Evolutionary conservation across 768 basidiomycete species (phyloP), one percentile per base, ranked within the genome.

Genomic region (Boletus sp.): DNA sequence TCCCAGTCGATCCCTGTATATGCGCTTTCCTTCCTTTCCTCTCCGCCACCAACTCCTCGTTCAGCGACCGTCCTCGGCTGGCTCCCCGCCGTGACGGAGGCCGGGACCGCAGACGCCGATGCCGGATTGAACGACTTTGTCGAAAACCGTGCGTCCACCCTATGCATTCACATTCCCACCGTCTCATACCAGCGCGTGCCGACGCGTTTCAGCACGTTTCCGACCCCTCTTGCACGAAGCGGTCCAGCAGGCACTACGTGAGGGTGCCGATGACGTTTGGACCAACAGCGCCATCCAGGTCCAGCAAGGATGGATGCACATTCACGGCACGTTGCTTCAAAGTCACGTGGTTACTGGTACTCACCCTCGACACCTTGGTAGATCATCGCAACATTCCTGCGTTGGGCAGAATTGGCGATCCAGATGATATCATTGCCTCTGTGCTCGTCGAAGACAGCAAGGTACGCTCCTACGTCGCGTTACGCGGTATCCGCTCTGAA

Each of bases 301-400:
- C 3, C 82, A 81, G 57, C 71, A 82, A 18, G 91, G 91, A n/a
- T 93, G 91, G 91, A 88, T 93, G 87, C 91, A 93, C 67, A 85
- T 93, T 46, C 83, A 91, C 44, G 82, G 80, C 80, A 44, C 50
- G 76, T 46, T 20, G 1, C 24, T 24, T 32, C 40, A 5, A 24
- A 12, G 33, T 39, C 20, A n/a, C 20, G 8, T 24, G 10, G 46
- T 48, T 18, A 2, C 7, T 11, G 5, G 17, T 20, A 10, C 17
- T 47, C 18, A 56, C 33, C 32, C 47, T 41, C 28, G 37, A 20
- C 47, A 11, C 39, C 6, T 1, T 28, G 18, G 6, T 24, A 92
- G 91, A 93, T 66, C 76, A 78, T 47, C 80, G 91, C 41, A 92
- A 93, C 55, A 64, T 90, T 7, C 92, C 91, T 1, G 80, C 89